These are phyloP conservation scores for Cyathus pygmaeus DNA, from an alignment of 1,284 basidiomycete species.

Conservation along the genomic window DNA sequence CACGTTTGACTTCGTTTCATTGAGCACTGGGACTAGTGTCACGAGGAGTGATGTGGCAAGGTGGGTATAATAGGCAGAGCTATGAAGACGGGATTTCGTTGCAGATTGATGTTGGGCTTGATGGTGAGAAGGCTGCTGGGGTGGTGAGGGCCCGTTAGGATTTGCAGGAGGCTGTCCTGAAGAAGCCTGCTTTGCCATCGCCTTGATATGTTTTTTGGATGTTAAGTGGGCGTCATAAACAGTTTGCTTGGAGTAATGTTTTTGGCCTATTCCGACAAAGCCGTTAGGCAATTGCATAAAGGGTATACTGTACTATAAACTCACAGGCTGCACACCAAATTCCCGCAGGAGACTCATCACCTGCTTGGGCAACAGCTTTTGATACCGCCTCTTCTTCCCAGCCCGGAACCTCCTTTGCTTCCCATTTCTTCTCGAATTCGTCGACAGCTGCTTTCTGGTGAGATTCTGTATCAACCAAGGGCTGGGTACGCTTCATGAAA, in stretches of 20 bases:
- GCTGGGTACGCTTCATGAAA: constrained; percentile 89
- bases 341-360: constrained; percentile 63
- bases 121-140: constrained; percentile 28
- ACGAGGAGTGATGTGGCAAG: constrained; percentile 76
- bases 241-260: constrained; percentile 95
- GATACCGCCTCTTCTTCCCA: constrained; percentile 73
- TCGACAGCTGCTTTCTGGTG: constrained; percentile 72
- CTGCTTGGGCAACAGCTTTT: constrained; percentile 47
- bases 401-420: constrained; percentile 70
- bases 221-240: constrained; percentile 97
- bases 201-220: constrained; percentile 95
- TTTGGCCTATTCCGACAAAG: constrained; percentile 68
- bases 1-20: constrained; percentile 95
- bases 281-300: constrained; percentile 6
- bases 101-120: constrained; percentile 46
- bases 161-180: constrained; percentile 64
- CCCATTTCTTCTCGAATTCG: constrained; percentile 87
- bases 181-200: constrained; percentile 75
- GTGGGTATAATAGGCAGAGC: constrained; percentile 78
- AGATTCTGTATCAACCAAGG: constrained; percentile 83
- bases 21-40: constrained; percentile 72
- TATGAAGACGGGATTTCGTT: constrained; percentile 69
- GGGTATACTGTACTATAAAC: constrained; percentile 43
- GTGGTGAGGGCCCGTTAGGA: constrained; percentile 65
- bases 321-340: constrained; percentile 97